These are phyloP conservation scores for Sclerotiophoma versabilis DNA, from an alignment of 2,329 filamentous ascomycete species.

Conservation along the genomic window DNA sequence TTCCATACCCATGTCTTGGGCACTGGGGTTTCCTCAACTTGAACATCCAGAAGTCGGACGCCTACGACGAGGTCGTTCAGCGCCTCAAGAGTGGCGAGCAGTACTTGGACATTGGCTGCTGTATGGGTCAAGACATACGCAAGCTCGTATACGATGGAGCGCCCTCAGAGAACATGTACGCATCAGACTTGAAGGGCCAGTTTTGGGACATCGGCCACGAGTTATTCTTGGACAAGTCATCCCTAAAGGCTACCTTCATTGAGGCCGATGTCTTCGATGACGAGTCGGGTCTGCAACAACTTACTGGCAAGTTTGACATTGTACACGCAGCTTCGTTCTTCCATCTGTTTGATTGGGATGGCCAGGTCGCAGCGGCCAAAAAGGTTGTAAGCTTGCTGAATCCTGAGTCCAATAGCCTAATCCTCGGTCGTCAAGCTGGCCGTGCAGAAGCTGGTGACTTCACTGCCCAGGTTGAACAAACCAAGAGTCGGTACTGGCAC, in stretches of 20 bases:
- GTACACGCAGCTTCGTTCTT: slow-evolving; percentile 53
- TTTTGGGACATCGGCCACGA: slow-evolving; percentile 64
- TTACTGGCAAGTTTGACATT: slow-evolving; percentile 53
- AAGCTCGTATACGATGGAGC: slow-evolving; percentile 54
- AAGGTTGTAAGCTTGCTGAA: slow-evolving; percentile 44
- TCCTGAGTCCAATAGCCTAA: slow-evolving; percentile 41
- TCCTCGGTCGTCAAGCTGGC: slow-evolving; percentile 52
- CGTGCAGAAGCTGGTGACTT: slow-evolving; percentile 38
- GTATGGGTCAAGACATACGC: slow-evolving; percentile 56
- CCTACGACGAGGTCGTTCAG: slow-evolving; percentile 43
- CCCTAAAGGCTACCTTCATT: slow-evolving; percentile 59
- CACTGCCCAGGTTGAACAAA: slow-evolving; percentile 21
- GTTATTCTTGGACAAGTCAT: slow-evolving; percentile 47
- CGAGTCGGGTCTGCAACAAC: slow-evolving; percentile 39
- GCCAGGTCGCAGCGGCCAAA: slow-evolving; percentile 49
- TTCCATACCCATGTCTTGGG: slow-evolving; percentile 48
- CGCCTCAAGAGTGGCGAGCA: slow-evolving; percentile 46
- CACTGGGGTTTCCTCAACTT: slow-evolving; percentile 48
- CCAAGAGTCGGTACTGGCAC: slow-evolving; percentile 45
- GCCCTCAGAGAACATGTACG: slow-evolving; percentile 50
- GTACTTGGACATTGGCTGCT: slow-evolving; percentile 53
- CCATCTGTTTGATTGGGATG: slow-evolving; percentile 53
- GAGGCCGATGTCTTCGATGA: slow-evolving; percentile 56
- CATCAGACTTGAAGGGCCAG: slow-evolving; percentile 48
- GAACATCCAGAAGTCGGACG: slow-evolving; percentile 31